Evolutionary conservation across 345 rosid species (phyloP).

Genomic region (Populus ilicifolia): DNA sequence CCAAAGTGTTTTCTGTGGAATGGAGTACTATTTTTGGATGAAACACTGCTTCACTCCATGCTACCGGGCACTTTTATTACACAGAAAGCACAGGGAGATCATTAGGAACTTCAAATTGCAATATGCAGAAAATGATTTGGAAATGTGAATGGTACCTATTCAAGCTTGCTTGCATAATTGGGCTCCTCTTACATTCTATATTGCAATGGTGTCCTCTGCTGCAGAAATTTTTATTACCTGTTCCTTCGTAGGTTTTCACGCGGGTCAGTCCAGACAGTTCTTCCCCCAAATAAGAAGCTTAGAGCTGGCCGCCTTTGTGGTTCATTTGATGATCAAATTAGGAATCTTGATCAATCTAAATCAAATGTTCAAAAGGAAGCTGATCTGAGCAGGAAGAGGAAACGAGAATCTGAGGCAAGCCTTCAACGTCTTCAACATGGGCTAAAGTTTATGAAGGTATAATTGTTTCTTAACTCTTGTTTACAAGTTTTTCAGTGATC

Average conservation of each 20-base stretch:
- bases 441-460: conserved; percentile 55
- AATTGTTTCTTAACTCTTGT: background rate
- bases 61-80: too few relatives aligned
- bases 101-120: too few relatives aligned
- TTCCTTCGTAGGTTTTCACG: conserved; percentile 70
- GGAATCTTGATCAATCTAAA: conserved; percentile 50
- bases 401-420: conserved; percentile 47
- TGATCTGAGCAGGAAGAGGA: conserved; percentile 47
- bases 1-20: too few relatives aligned
- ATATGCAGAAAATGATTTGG: too few relatives aligned
- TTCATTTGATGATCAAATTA: conserved; percentile 73
- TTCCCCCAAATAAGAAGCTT: conserved; percentile 50
- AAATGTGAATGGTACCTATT: too few relatives aligned
- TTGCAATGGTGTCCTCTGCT: background rate
- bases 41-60: too few relatives aligned
- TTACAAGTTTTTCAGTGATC: background rate
- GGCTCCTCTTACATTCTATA: too few relatives aligned
- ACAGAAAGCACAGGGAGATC: too few relatives aligned
- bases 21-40: too few relatives aligned
- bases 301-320: conserved; percentile 74
- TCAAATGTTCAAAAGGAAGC: conserved; percentile 36
- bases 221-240: background rate
- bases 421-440: conserved; percentile 42
- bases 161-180: too few relatives aligned
- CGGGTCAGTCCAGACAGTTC: conserved; percentile 77